Conservation (phyloP, 2,329 filamentous ascomycete genomes). For the Myriosclerotinia scirpicola region DNA sequence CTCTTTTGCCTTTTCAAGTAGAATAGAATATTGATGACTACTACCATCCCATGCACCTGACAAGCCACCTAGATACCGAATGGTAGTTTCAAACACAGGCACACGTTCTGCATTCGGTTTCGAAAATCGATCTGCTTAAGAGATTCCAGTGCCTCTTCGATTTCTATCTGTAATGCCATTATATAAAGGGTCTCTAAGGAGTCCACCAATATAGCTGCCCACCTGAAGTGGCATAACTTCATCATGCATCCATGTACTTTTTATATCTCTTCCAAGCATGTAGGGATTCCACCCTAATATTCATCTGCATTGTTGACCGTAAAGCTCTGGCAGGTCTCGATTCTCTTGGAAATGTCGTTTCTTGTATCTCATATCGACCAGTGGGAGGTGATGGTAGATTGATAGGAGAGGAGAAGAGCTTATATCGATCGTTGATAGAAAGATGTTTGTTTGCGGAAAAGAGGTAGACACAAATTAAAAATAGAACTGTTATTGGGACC, state of each 20-base stretch:
- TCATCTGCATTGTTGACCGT: slow-evolving; percentile 13
- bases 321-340: not conserved
- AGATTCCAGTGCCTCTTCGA: slow-evolving; percentile 69
- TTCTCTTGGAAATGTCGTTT: slow-evolving; percentile 13
- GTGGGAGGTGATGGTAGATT: not conserved
- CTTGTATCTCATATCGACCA: slow-evolving; percentile 19
- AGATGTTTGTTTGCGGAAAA: not conserved
- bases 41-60: slow-evolving; percentile 50
- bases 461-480: not conserved
- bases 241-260: slow-evolving; percentile 60
- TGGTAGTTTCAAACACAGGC: slow-evolving; percentile 33
- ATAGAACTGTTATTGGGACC: not conserved
- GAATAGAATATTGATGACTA: slow-evolving; percentile 56
- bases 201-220: slow-evolving; percentile 84
- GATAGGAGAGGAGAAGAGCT: not conserved
- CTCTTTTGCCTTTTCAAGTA: slow-evolving; percentile 64
- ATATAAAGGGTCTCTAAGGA: slow-evolving; percentile 80
- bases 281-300: slow-evolving; percentile 27
- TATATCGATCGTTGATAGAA: not conserved
- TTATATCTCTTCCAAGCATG: slow-evolving; percentile 72
- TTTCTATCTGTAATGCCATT: slow-evolving; percentile 73
- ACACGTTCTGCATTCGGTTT: slow-evolving; percentile 25
- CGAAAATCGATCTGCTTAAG: slow-evolving; percentile 45
- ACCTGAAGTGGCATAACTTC: slow-evolving; percentile 77
- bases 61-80: slow-evolving; percentile 33